Conservation (phyloP, 345 rosid species). For the Dipteronia sinensis region DNA sequence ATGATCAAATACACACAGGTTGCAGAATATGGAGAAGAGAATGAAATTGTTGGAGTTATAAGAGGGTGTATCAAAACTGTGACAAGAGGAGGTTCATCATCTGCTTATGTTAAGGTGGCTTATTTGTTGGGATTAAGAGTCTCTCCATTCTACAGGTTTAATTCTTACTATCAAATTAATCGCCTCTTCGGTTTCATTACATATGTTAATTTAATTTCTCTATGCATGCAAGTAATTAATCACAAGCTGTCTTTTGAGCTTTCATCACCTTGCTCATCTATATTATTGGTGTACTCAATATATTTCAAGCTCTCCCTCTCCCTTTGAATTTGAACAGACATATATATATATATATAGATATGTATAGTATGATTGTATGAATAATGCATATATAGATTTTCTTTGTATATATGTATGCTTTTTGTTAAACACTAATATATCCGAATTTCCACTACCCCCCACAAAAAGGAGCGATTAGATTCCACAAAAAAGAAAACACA, state of each 20-base stretch:
- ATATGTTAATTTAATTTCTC: no score
- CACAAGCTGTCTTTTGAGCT: no score
- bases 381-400: not conserved
- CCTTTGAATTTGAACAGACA: not conserved
- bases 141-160: slow-evolving; percentile 64
- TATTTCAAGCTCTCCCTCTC: not conserved
- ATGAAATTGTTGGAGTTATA: slow-evolving; percentile 60
- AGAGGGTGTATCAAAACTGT: slow-evolving; percentile 71
- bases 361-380: not conserved
- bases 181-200: not conserved
- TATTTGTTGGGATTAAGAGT: slow-evolving; percentile 75
- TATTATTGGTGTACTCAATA: no score
- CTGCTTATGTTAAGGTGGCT: slow-evolving; percentile 43
- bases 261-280: no score
- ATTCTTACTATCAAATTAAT: no score
- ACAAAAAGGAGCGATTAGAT: slow-evolving; percentile 30
- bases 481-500: slow-evolving; percentile 36
- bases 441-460: slow-evolving; percentile 14
- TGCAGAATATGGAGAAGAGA: slow-evolving; percentile 61
- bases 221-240: slow-evolving; percentile 8
- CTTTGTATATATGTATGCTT: not conserved
- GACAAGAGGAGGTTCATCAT: slow-evolving; percentile 41
- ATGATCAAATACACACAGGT: slow-evolving; percentile 37
- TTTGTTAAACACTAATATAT: slow-evolving; percentile 14
- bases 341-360: no score